Conservation (phyloP, 2,329 filamentous ascomycete genomes). For the Beauveria asiatica region DNA sequence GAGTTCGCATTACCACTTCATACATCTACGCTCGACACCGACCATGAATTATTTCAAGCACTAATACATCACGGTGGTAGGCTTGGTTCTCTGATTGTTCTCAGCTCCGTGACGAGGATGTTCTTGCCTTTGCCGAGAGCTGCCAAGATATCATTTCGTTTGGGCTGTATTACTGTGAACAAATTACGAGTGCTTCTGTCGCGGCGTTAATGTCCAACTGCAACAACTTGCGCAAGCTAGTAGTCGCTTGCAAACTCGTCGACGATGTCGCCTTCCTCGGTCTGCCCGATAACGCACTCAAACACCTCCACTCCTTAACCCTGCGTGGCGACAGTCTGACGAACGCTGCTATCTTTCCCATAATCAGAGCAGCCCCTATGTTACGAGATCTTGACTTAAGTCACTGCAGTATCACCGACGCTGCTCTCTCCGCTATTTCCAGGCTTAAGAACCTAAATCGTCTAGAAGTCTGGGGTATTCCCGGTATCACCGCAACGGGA, state of each 20-base stretch:
- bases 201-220: too few relatives aligned
- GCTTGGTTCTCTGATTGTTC: too few relatives aligned
- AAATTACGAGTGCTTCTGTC: too few relatives aligned
- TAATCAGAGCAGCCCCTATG: not conserved
- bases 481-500: not conserved
- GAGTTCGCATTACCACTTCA: too few relatives aligned
- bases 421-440: not conserved
- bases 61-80: too few relatives aligned
- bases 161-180: too few relatives aligned
- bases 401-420: not conserved
- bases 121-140: too few relatives aligned
- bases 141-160: too few relatives aligned
- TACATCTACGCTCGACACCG: too few relatives aligned
- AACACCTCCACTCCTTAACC: not conserved
- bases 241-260: not conserved
- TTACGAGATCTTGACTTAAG: accelerated
- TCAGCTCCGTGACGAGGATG: too few relatives aligned
- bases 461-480: not conserved
- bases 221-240: too few relatives aligned
- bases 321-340: not conserved
- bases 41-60: too few relatives aligned
- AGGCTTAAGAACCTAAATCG: not conserved
- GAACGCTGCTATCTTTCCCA: not conserved
- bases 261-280: not conserved
- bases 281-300: not conserved